A percentile compares a stretch with the other conserved stretches of the same genome.
Conservation (phyloP, 2,329 filamentous ascomycete species). For the Cladosporium sp. region DNA sequence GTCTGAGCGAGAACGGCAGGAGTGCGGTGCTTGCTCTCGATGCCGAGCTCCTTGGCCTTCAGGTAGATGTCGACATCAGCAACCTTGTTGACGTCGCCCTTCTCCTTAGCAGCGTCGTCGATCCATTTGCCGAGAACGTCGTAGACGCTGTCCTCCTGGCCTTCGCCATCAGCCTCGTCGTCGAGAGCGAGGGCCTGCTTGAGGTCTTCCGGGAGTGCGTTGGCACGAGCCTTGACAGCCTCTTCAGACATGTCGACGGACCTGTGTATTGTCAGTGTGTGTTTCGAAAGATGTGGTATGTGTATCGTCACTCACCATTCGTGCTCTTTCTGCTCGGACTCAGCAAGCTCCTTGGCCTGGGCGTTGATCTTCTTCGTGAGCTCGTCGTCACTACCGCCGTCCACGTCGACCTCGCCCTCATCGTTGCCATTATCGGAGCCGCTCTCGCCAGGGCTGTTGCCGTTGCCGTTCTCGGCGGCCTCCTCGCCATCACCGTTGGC, state of each 20-base stretch:
- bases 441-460: slow-evolving; percentile 63
- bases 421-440: slow-evolving; percentile 61
- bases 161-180: slow-evolving; percentile 76
- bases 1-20: slow-evolving; percentile 88
- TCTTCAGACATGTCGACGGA: slow-evolving; percentile 94
- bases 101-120: slow-evolving; percentile 65
- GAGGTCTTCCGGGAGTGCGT: slow-evolving; percentile 88
- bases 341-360: slow-evolving; percentile 67
- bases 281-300: background rate
- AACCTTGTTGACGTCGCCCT: slow-evolving; percentile 71
- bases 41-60: slow-evolving; percentile 94
- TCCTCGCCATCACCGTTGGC: slow-evolving; percentile 46
- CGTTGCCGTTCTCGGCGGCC: slow-evolving; percentile 52
- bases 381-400: slow-evolving; percentile 85
- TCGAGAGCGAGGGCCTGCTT: slow-evolving; percentile 69
- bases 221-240: slow-evolving; percentile 89
- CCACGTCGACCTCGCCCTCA: slow-evolving; percentile 61
- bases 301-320: slow-evolving; percentile 57
- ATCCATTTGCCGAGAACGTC: slow-evolving; percentile 95
- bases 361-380: slow-evolving; percentile 71
- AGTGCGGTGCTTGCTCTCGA: slow-evolving; percentile 91
- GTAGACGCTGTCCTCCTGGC: slow-evolving; percentile 74
- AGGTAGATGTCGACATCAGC: slow-evolving; percentile 89
- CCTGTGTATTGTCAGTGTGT: slow-evolving; percentile 2
- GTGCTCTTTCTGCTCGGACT: slow-evolving; percentile 70